Evolutionary conservation across 805 yeast species (phyloP), one percentile per base, ranked within the genome.

Genomic region (Ogataea pilisensis): DNA sequence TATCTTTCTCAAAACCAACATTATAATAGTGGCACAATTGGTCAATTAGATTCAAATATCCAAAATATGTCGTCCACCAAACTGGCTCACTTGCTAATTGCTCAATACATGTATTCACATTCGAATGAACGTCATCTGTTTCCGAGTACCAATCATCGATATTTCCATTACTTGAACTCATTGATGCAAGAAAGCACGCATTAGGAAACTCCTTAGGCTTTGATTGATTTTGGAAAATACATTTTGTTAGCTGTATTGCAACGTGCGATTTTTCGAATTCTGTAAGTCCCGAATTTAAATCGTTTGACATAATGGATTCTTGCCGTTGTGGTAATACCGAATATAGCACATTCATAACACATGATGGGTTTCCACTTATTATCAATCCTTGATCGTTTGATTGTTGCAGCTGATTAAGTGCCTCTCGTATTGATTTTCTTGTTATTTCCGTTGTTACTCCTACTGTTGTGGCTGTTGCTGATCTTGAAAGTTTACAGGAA

Each of bases 31-130:
- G 50, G 30, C 50, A 48, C 11, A 51, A 30, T 29, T 49, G 53
- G 16, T 51, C 53, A 8, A 51, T 33, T 17, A 43, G 18, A 25
- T 45, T 49, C 29, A 49, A 38, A 25, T 51, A 51, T 6, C 55
- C 55, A 22, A 51, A 51, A 30, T 43, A 51, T 3, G 53, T 49
- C 5, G 55, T 51, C 55, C 55, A 51, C 50, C 51, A 47, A 4
- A 49, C 51, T 5, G 50, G 40, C 22, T 49, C 42, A 1, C 42
- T 34, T 6, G 51, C 39, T 7, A 51, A 34, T 26, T 39, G 34
- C n/a, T 38, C 35, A 8, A 50, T 37, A 38, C 55, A 50, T 11
- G 34, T 37, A 4, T 35, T 30, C 2, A 35, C 27, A 8, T 35
- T 25, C 22, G 25, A n/a, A n/a, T n/a, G n/a, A n/a, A n/a, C n/a